Conservation (phyloP, 371 early-diverging fungal genomes). For the Actinomucor elegans region DNA sequence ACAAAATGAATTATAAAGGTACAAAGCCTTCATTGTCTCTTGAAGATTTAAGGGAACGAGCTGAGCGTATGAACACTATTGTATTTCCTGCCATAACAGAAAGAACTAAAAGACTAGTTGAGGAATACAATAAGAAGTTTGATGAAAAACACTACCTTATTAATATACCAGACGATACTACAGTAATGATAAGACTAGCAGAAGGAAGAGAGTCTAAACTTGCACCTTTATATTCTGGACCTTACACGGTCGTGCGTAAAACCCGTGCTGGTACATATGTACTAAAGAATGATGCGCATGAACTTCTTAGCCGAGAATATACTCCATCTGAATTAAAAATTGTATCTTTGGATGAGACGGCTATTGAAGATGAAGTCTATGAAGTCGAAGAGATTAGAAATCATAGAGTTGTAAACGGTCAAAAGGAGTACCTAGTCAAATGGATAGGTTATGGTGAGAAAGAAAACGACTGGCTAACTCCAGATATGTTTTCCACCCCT, state of each 20-base stretch:
- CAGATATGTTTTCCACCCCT: no score
- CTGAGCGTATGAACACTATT: constrained; percentile 14
- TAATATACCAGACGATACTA: constrained; percentile 1
- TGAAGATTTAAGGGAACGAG: constrained; percentile 9
- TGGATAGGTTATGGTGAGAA: no score
- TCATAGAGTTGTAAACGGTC: no score
- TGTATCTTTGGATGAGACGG: no score
- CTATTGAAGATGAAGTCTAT: no score
- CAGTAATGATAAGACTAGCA: constrained; percentile 4
- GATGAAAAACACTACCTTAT: constrained; percentile 6
- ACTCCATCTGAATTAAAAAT: no score
- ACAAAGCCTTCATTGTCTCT: constrained; percentile 2
- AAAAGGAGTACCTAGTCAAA: background rate
- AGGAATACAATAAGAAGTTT: constrained; percentile 1
- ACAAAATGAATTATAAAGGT: background rate
- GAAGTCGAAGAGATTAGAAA: no score
- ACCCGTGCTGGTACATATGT: constrained; percentile 18
- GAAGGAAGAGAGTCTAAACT: background rate
- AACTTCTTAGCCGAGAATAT: constrained; percentile 3
- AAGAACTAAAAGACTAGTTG: background rate
- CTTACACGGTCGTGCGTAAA: constrained; percentile 16
- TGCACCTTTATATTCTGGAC: constrained; percentile 8
- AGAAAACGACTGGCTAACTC: no score
- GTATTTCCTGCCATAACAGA: constrained; percentile 23
- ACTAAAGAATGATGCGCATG: constrained; percentile 13